Evolutionary conservation across 805 yeast genomes (phyloP), one percentile per base, ranked within the genome.

Genomic region (Starmerella floris): DNA sequence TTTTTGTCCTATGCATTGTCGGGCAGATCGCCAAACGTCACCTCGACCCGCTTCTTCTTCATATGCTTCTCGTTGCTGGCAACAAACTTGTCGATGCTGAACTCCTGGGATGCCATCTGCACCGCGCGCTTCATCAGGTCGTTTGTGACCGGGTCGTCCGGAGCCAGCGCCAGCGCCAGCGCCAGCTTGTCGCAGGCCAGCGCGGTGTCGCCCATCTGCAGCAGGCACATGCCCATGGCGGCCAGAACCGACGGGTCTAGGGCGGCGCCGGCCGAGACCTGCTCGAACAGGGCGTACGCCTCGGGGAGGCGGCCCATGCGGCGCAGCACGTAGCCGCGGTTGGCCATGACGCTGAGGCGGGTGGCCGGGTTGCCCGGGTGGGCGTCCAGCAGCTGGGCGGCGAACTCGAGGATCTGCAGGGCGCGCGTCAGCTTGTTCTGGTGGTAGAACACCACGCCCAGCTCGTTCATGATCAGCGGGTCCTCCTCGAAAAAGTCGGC

Each of bases 371-470:
- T 94, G 6, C 87, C 74, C 51, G 80, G 78, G 46, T 83, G 25
- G 28, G 26, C 23, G 16, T 42, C 36, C 4, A 47, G 45, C 6
- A 45, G n/a, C 22, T 26, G 40, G 8, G 44, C 38, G 20, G 54
- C 51, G 26, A 31, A 30, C 21, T 41, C 46, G 11, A 54, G 44
- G 64, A 44, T 70, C 68, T 49, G 68, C 76, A 35, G 69, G 66
- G 96, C 91, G 48, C 69, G 74, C 11, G 61, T 57, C 23, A 79
- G 66, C 42, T 83, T 80, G 46, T 69, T 67, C 53, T 75, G 78
- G 57, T 88, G 87, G 57, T 83, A 91, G 54, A 76, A 69, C n/a
- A 87, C 73, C 2, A 91, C 97, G 4, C 96, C 99, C 57, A 88
- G 64, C 58, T 91, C 99, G 60, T 91, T 91, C 48, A 91, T 66